These are phyloP conservation scores for Cyclotella distinguenda DNA, from an alignment of 108 stramenopile genomes.

Conservation along the genomic window DNA sequence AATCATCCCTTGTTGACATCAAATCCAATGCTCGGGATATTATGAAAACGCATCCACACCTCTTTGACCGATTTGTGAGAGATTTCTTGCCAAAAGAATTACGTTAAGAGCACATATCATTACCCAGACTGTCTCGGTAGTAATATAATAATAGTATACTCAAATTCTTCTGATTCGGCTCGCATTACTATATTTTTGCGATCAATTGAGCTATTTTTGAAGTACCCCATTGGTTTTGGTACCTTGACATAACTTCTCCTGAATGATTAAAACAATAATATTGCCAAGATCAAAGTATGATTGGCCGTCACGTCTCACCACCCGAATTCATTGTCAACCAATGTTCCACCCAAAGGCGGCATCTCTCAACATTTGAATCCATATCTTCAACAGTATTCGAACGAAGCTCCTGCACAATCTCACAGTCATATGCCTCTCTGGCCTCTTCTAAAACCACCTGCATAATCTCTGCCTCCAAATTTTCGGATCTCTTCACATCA, in stretches of 20 bases:
- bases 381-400: slow-evolving; percentile 85
- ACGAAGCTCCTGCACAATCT: slow-evolving; percentile 87
- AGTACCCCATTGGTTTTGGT: too few relatives aligned
- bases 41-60: slow-evolving; percentile 55
- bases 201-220: too few relatives aligned
- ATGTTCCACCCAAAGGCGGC: slow-evolving; percentile 68
- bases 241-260: too few relatives aligned
- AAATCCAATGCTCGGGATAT: slow-evolving; percentile 43
- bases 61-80: slow-evolving; percentile 49
- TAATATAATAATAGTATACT: too few relatives aligned
- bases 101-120: too few relatives aligned
- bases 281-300: too few relatives aligned
- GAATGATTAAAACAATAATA: too few relatives aligned
- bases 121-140: too few relatives aligned
- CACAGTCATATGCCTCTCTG: slow-evolving; percentile 77
- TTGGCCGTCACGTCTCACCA: too few relatives aligned
- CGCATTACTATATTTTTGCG: too few relatives aligned
- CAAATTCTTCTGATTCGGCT: too few relatives aligned
- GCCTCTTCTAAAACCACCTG: slow-evolving; percentile 92
- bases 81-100: slow-evolving; percentile 63
- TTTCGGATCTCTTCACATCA: slow-evolving; percentile 87
- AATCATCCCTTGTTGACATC: slow-evolving; percentile 40
- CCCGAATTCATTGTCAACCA: slow-evolving; percentile 74
- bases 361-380: slow-evolving; percentile 73
- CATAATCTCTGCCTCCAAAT: slow-evolving; percentile 95